Evolutionary conservation across 208 protist genomes (phyloP).

Genomic region (Blechomonas ayalai): DNA sequence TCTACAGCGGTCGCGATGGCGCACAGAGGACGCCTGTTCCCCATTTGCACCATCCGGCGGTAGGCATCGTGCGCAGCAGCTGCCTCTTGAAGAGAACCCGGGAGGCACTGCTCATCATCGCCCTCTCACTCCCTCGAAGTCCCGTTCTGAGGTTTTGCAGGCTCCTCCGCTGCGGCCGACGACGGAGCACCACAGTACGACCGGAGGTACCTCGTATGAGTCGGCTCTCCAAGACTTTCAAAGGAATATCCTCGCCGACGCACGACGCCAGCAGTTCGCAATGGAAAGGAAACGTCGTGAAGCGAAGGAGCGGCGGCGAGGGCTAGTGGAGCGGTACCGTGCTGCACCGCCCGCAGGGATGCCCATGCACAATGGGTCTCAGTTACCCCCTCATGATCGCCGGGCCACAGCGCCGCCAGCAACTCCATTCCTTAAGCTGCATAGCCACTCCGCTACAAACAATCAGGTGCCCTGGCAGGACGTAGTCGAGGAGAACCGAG

Average conservation of each 20-base stretch:
- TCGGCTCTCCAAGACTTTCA: slow-evolving; percentile 10
- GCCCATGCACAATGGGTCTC: neutral
- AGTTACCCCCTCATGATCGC: no score
- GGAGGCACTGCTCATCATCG: no score
- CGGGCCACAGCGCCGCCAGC: no score
- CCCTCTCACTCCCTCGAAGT: neutral
- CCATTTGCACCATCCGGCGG: no score
- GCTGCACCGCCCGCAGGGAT: neutral
- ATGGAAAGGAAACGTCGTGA: neutral
- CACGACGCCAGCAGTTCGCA: neutral
- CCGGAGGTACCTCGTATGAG: slow-evolving; percentile 11
- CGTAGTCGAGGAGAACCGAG: no score
- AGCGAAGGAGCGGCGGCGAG: slow-evolving; percentile 4
- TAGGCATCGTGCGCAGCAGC: no score
- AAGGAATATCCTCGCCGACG: slow-evolving; percentile 2
- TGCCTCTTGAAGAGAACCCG: no score
- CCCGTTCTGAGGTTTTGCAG: neutral
- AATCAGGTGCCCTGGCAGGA: no score
- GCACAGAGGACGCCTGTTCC: no score
- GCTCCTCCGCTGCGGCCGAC: neutral
- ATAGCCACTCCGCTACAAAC: no score
- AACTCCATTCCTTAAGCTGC: no score
- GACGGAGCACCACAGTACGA: neutral
- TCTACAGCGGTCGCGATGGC: no score
- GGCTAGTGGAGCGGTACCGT: slow-evolving; percentile 12